These are phyloP conservation scores for Chalciporus chontae DNA, from an alignment of 768 basidiomycete genomes.

Conservation along the genomic window DNA sequence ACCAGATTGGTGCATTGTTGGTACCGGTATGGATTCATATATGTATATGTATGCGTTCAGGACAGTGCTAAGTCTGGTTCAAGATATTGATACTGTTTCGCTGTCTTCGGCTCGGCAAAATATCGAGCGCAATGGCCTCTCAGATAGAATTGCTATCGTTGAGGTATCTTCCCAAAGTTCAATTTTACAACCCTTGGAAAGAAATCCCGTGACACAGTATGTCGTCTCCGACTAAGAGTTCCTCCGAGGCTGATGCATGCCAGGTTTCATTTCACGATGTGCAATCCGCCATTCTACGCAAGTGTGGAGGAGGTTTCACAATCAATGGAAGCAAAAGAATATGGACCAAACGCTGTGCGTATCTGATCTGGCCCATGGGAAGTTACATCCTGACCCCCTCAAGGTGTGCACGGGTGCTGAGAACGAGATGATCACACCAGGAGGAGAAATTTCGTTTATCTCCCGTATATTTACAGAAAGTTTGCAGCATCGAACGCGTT, in stretches of 20 bases:
- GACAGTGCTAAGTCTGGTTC: not conserved
- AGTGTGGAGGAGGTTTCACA: slow-evolving; percentile 61
- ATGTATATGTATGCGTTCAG: not conserved
- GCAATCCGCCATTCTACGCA: slow-evolving; percentile 96
- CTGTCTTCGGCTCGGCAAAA: slow-evolving; percentile 53
- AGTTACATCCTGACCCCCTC: not conserved
- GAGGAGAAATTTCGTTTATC: slow-evolving; percentile 84
- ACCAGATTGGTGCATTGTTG: slow-evolving; percentile 56
- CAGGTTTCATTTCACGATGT: slow-evolving; percentile 82
- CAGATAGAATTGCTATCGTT: slow-evolving; percentile 47
- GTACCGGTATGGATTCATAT: slow-evolving; percentile 50
- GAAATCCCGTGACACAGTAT: slow-evolving; percentile 4
- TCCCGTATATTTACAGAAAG: slow-evolving; percentile 76
- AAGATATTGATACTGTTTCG: slow-evolving; percentile 74
- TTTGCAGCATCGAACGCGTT: slow-evolving; percentile 41
- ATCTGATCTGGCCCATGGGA: not conserved
- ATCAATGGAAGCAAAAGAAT: slow-evolving; percentile 61
- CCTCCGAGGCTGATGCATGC: not conserved
- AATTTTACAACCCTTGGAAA: slow-evolving; percentile 39
- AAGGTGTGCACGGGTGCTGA: slow-evolving; percentile 85
- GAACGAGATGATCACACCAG: slow-evolving; percentile 84
- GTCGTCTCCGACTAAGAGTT: not conserved
- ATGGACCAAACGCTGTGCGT: slow-evolving; percentile 67
- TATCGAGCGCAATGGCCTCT: slow-evolving; percentile 53
- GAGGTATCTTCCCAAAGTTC: slow-evolving; percentile 33